Evolutionary conservation across 805 yeast genomes (phyloP).

Genomic region (Yamadazyma ubonensis): DNA sequence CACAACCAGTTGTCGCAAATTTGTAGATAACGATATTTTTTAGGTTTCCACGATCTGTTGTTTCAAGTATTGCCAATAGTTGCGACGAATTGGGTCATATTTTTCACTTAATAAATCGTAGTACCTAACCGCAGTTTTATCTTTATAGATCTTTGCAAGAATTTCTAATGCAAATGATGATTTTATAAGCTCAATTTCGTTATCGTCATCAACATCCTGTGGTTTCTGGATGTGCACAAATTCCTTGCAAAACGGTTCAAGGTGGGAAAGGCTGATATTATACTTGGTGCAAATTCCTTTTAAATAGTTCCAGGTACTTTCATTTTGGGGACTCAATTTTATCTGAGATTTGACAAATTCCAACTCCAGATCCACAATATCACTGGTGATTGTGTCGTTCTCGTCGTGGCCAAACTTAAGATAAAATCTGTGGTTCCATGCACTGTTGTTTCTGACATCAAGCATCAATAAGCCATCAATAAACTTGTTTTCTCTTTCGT

Average conservation of each 20-base stretch:
- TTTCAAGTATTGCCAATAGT: conserved; percentile 59
- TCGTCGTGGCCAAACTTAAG: conserved; percentile 28
- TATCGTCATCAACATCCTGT: conserved; percentile 15
- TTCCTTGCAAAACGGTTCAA: conserved; percentile 45
- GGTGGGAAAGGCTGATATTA: conserved; percentile 27
- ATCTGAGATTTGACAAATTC: conserved; percentile 52
- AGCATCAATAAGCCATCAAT: conserved; percentile 44
- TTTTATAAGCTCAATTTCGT: conserved; percentile 23
- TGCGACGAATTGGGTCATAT: conserved; percentile 61
- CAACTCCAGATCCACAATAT: conserved; percentile 45
- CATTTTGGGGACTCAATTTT: conserved; percentile 69
- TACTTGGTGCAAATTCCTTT: conserved; percentile 48
- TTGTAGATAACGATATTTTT: too few relatives aligned
- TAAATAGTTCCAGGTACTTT: conserved; percentile 83
- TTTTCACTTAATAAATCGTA: conserved; percentile 51
- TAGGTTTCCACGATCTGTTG: conserved; percentile 1
- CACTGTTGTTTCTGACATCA: conserved; percentile 87
- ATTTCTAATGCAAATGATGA: conserved; percentile 67
- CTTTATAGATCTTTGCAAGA: conserved; percentile 49
- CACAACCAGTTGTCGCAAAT: too few relatives aligned
- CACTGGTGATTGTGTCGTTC: conserved; percentile 12
- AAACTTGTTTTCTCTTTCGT: conserved; percentile 51
- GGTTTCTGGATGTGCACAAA: conserved; percentile 35
- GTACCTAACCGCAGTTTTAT: conserved; percentile 39
- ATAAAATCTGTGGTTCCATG: conserved; percentile 86